These are phyloP conservation scores for Coelastrella sp. DNA, from an alignment of 139 green algal genomes.

Conservation along the genomic window DNA sequence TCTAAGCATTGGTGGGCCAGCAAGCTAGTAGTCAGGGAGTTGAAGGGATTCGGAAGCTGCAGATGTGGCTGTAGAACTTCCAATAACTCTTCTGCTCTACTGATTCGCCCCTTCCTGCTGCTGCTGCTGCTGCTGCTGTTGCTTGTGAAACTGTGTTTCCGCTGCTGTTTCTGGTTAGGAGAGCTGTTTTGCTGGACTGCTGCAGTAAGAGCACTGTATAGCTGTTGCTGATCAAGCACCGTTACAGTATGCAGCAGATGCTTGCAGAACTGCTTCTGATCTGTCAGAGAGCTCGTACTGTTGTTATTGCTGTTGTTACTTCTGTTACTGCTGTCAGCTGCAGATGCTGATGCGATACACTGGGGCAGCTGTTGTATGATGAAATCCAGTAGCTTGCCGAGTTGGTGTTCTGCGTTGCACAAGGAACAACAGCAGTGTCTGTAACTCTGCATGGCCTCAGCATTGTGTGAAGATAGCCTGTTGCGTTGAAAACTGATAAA, in stretches of 20 bases:
- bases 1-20: not conserved
- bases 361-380: constrained; percentile 10
- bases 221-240: not conserved
- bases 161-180: not conserved
- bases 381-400: not conserved
- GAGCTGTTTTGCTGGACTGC: not conserved
- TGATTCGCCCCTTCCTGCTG: not conserved
- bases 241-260: constrained; percentile 18
- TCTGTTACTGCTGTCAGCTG: too few species aligned
- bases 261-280: constrained; percentile 19
- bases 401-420: not conserved
- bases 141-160: too few species aligned
- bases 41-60: not conserved
- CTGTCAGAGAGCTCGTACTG: too few species aligned
- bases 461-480: too few species aligned
- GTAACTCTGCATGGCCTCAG: too few species aligned
- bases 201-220: not conserved
- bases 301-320: too few species aligned
- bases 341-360: not conserved
- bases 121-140: not conserved
- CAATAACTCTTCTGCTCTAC: not conserved
- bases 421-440: too few species aligned
- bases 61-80: constrained; percentile 1
- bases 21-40: not conserved
- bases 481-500: too few species aligned